Conservation (phyloP, 306 rosid genomes). For the Coriaria nepalensis region DNA sequence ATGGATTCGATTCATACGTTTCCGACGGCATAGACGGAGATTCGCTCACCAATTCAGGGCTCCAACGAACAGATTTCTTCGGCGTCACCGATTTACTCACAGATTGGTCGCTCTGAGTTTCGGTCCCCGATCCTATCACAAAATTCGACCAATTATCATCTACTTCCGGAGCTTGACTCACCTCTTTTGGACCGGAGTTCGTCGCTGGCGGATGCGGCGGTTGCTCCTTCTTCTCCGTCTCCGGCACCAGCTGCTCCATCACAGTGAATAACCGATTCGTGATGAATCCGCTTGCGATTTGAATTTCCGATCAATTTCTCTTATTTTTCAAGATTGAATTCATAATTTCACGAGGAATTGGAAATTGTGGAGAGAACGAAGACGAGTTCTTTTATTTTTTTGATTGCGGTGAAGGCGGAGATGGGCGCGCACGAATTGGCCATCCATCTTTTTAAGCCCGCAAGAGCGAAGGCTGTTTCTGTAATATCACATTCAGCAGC, state of each 20-base stretch:
- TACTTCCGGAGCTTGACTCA: constrained; percentile 15
- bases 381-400: no score
- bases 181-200: constrained; percentile 13
- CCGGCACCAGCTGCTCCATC: constrained; percentile 43
- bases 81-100: constrained; percentile 8
- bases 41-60: constrained; percentile 63
- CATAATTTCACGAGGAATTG: no score
- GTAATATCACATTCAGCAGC: no score
- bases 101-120: constrained; percentile 15
- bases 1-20: constrained; percentile 19
- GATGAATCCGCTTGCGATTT: background rate
- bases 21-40: constrained; percentile 16
- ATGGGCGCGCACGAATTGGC: no score
- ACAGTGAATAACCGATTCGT: background rate
- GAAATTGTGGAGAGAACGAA: no score
- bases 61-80: constrained; percentile 78
- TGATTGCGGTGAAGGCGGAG: no score
- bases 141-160: constrained; percentile 19
- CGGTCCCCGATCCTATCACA: constrained; percentile 26
- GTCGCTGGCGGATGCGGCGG: background rate
- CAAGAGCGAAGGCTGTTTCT: no score
- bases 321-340: no score
- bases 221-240: constrained; percentile 8
- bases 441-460: no score
- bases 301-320: no score